phyloP scores from a whole-genome alignment of 177 flowering plant species.

The Tripterygium wilfordii region DNA sequence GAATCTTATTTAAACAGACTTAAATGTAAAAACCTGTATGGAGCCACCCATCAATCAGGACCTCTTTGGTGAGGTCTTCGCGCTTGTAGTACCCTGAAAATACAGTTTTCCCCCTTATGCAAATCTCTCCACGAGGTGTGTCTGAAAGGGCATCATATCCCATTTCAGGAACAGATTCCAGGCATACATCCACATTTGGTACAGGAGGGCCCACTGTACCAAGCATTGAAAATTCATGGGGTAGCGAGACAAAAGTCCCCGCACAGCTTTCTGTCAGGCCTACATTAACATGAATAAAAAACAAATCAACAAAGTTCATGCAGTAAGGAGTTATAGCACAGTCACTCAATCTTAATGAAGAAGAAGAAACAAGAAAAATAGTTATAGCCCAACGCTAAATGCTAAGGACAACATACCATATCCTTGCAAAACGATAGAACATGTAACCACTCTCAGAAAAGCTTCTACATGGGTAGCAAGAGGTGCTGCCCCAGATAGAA shows the following conservation, averaged over 20 bases:
- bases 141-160: slow-evolving; percentile 80
- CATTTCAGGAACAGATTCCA: slow-evolving; percentile 99
- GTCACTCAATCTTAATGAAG: background rate
- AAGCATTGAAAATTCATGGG: slow-evolving; percentile 72
- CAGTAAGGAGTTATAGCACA: background rate
- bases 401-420: slow-evolving; percentile 54
- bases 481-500: slow-evolving; percentile 97
- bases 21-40: slow-evolving; percentile 70
- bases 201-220: slow-evolving; percentile 98
- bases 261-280: slow-evolving; percentile 98
- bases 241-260: slow-evolving; percentile 80
- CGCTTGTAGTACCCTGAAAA: slow-evolving; percentile 93
- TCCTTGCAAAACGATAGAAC: slow-evolving; percentile 94
- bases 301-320: background rate
- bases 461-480: slow-evolving; percentile 81
- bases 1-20: background rate
- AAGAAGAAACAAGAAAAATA: no score
- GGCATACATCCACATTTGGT: slow-evolving; percentile 81
- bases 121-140: slow-evolving; percentile 91
- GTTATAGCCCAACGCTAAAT: no score
- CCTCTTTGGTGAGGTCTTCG: slow-evolving; percentile 87
- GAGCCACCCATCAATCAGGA: slow-evolving; percentile 88
- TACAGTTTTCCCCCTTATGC: slow-evolving; percentile 69
- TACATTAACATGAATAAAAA: slow-evolving; percentile 17
- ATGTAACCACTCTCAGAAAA: slow-evolving; percentile 78